phyloP scores from a whole-genome alignment of 2,329 filamentous ascomycete genomes.

The Talaromyces atroroseus region DNA sequence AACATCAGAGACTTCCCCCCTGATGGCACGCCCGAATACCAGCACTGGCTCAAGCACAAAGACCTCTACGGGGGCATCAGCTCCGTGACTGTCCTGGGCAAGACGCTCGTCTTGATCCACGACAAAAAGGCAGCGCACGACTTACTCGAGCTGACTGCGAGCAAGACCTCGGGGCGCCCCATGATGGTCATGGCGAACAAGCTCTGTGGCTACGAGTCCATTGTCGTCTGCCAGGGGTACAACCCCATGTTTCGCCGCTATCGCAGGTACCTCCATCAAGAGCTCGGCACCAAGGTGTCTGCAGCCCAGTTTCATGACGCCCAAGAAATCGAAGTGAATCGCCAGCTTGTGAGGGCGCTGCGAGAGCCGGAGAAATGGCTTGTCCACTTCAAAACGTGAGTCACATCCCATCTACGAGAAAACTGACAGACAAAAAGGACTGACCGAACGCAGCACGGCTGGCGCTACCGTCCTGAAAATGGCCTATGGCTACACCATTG shows the following conservation, averaged over 20 bases:
- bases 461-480: constrained; percentile 38
- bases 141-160: constrained; percentile 28
- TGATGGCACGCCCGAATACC: constrained; percentile 30
- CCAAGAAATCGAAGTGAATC: constrained; percentile 42
- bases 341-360: constrained; percentile 40
- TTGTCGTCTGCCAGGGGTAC: constrained; percentile 30
- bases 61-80: constrained; percentile 35
- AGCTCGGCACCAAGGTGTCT: constrained; percentile 40
- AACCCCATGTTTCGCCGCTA: constrained; percentile 34
- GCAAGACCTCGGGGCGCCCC: constrained; percentile 26
- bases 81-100: constrained; percentile 32
- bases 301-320: constrained; percentile 36
- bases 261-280: constrained; percentile 41
- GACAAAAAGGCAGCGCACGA: constrained; percentile 26
- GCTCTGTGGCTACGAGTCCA: constrained; percentile 39
- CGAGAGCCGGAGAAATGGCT: constrained; percentile 33
- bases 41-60: constrained; percentile 43
- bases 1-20: constrained; percentile 47
- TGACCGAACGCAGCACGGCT: neutral
- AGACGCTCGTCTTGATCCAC: constrained; percentile 33
- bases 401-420: neutral
- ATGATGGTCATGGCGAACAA: constrained; percentile 27
- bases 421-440: neutral
- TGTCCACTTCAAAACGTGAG: constrained; percentile 39
- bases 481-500: constrained; percentile 33